Base-by-base conservation (phyloP, 768 basidiomycete species). In the Erythrobasidium yunnanense region DNA sequence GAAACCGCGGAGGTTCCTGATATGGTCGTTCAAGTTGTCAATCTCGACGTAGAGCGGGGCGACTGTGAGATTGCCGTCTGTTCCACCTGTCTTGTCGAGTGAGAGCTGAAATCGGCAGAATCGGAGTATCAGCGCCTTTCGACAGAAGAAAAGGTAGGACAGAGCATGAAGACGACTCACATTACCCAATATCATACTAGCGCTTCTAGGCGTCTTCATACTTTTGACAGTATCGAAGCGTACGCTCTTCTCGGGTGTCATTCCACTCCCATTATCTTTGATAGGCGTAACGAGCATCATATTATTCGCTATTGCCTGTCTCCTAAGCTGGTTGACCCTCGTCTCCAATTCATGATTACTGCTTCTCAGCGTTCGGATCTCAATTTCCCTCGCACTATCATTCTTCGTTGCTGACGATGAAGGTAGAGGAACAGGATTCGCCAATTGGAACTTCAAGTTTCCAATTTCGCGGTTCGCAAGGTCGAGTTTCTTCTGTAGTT, bases 271-370 rank as follows among this genome's bases (percentile, higher is more conserved):
- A 81, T 81, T 65, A 87, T 75, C 17, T 50, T 6, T 23, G 29
- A 33, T 63, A 56, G 20, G 46, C 29, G 25, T 51, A 15, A 25
- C 13, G 22, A 51, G 23, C 7, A 13, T 15, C 49, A 13, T 13
- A 8, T 23, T 51, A 18, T 52, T 68, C 17, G 70, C 13, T n/a
- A 67, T 67, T 33, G 63, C 66, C 63, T 72, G 71, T 57, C 71
- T 65, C 38, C 67, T 70, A 3, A 72, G 63, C 1, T 67, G 69
- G 34, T 65, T 82, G 70, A 90, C 81, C 32, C 87, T 80, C 68
- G 87, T 87, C 52, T 85, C 74, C 47, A 92, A 76, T 53, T 87
- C 86, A 51, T 86, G 85, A 71, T 83, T 87, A 74, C 88, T 85
- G 68, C 80, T 81, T 76, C 89, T 85, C 60, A 93, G 78, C 69